Evolutionary conservation across 495 filamentous ascomycete genomes (phyloP).

Genomic region (Niebla homalea): DNA sequence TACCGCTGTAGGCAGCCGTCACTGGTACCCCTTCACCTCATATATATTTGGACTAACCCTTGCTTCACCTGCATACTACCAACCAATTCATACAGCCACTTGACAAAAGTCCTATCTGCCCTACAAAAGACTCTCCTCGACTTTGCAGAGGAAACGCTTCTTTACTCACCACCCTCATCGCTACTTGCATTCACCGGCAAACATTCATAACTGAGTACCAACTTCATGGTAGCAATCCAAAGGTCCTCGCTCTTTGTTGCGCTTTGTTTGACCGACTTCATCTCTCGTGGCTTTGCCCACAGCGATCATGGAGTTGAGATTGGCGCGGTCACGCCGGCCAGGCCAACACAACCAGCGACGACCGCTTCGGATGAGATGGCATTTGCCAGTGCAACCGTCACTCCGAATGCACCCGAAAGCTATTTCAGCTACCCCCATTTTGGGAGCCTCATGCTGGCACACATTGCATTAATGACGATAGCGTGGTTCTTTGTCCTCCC

Average conservation of each 20-base stretch:
- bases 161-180: too few species aligned
- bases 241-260: conserved; percentile 5
- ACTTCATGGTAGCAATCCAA: conserved; percentile 15
- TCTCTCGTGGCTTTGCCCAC: conserved; percentile 13
- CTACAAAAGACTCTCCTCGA: too few species aligned
- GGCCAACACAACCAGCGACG: neutral
- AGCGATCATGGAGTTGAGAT: conserved; percentile 12
- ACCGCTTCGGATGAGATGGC: neutral
- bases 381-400: neutral
- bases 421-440: conserved; percentile 68
- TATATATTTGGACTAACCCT: too few species aligned
- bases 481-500: conserved; percentile 80
- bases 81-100: too few species aligned
- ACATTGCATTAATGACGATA: conserved; percentile 67
- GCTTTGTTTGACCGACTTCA: conserved; percentile 12
- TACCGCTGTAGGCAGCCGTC: too few species aligned
- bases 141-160: too few species aligned
- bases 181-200: too few species aligned
- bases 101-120: too few species aligned
- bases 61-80: too few species aligned
- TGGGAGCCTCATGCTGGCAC: conserved; percentile 53
- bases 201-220: neutral
- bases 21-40: too few species aligned
- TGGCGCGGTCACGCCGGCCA: conserved; percentile 5
- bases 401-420: conserved; percentile 29